Evolutionary conservation across 108 stramenopile species (phyloP), one percentile per base, ranked within the genome.

Genomic region (Cyclotella cryptica): DNA sequence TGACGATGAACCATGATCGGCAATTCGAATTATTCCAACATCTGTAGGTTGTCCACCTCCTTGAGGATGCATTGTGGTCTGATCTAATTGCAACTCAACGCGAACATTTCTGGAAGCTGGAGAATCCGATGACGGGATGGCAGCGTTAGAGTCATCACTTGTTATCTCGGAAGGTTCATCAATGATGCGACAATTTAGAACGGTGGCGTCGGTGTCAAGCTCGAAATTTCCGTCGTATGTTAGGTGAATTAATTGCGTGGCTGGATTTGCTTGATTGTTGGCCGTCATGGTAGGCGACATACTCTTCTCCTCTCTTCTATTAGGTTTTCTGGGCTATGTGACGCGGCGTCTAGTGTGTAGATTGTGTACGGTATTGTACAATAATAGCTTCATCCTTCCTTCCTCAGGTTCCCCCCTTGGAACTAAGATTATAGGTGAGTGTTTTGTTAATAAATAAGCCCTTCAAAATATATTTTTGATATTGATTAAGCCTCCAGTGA

Each of bases 11-110:
- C 54, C 54, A 47, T 41, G n/a, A 55, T 46, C 45, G 41, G n/a
- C 66, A 28, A 27, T 39, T 18, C 27, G 15, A 35, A 95, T 83
- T 12, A 45, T 74, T 19, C 95, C 95, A 26, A 73, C 45, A 74
- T 96, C 95, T 1, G 90, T 86, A 0, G 95, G 95, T 68, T 96
- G 95, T 21, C 95, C 95, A 12, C 93, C 95, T 0, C 93, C 95
- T 58, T 93, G 95, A 0, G 93, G 89, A 75, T 96, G 92, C 83
- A 93, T 75, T 17, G 89, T 86, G 12, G 95, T 96, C 21, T 51
- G 72, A 85, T 93, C 84, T 30, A 93, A 79, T 51, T 62, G 47
- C 19, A 93, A 26, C 29, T 85, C 69, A 4, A 87, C 55, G 22
- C 73, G 76, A 21, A 72, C 49, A 18, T 14, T 64, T 22, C 29